Base-by-base conservation (phyloP, 495 filamentous ascomycete species). In the Neurospora sp. region DNA sequence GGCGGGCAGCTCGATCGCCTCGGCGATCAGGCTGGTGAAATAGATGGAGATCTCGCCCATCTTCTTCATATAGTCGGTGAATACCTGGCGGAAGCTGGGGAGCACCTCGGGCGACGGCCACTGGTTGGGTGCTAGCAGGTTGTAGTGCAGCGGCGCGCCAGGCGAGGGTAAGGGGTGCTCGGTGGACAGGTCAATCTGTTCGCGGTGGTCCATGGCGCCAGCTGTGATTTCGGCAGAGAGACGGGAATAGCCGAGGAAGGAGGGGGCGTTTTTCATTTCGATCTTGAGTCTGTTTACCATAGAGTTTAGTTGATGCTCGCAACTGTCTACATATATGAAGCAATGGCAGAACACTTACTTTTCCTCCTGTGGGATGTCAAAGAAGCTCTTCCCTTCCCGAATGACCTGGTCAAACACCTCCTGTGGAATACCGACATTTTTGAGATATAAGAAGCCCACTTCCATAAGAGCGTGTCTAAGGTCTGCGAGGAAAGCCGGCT, bases 361-460 rank as follows among this genome's bases (percentile, higher is more conserved):
- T 83, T 97, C 94, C 74, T 94, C 90, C 70, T 85, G 78, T 13
- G 94, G 91, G 70, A 97, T 86, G 72, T 94, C 88, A 79, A 98
- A 99, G 77, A 99, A 93, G 6, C 82, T 86, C 71, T 88, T 87
- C 15, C 89, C 90, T 74, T 94, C 89, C 21, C 85, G 72, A 66
- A 92, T 89, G 19, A 97, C 92, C n/a, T 87, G 81, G 37, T 88
- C 77, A 77, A 92, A 89, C 39, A 96, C 80, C 38, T 87, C 80
- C 13, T 90, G 84, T 17, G 91, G 83, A 59, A 98, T 89, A 5
- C 93, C 93, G 1, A 92, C 90, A 78, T 98, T 94, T 75, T 89
- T 89, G 70, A 99, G 88, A 77, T 99, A 99, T 72, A 98, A 84
- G 79, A 99, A 98, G 5, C 96, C 96, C 39, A 97, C 93, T 81